Evolutionary conservation across 306 rosid species (phyloP).

Genomic region (Senna tora): DNA sequence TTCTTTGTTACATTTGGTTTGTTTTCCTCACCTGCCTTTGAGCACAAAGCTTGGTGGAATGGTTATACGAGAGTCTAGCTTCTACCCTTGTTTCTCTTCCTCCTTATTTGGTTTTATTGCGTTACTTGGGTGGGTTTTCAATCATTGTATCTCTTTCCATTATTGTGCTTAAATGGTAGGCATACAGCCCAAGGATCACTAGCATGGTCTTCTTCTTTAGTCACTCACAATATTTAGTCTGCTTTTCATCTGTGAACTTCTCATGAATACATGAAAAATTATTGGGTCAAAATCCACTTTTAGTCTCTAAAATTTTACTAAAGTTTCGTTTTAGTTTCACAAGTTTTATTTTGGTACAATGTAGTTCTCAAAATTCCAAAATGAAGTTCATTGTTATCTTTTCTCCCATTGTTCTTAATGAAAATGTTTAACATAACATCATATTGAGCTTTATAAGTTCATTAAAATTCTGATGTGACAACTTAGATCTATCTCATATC

Average conservation of each 20-base stretch:
- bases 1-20: neutral
- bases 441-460: too few species aligned
- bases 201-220: neutral
- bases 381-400: too few species aligned
- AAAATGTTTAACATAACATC: too few species aligned
- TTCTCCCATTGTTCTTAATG: too few species aligned
- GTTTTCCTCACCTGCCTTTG: neutral
- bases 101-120: slow-evolving; percentile 1
- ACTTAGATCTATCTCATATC: too few species aligned
- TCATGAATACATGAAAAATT: neutral
- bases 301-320: too few species aligned
- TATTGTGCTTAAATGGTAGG: neutral
- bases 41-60: neutral
- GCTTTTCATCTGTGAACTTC: neutral
- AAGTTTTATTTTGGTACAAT: too few species aligned
- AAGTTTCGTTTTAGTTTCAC: too few species aligned
- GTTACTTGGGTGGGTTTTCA: neutral
- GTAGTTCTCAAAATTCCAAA: too few species aligned
- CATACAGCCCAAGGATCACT: neutral
- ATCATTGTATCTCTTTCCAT: neutral
- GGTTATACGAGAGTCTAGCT: neutral
- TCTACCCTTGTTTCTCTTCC: neutral
- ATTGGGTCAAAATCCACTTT: too few species aligned
- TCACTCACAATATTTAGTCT: neutral
- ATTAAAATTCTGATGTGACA: too few species aligned